Base-by-base conservation (phyloP, 495 filamentous ascomycete genomes). In the Terfezia claveryi region DNA sequence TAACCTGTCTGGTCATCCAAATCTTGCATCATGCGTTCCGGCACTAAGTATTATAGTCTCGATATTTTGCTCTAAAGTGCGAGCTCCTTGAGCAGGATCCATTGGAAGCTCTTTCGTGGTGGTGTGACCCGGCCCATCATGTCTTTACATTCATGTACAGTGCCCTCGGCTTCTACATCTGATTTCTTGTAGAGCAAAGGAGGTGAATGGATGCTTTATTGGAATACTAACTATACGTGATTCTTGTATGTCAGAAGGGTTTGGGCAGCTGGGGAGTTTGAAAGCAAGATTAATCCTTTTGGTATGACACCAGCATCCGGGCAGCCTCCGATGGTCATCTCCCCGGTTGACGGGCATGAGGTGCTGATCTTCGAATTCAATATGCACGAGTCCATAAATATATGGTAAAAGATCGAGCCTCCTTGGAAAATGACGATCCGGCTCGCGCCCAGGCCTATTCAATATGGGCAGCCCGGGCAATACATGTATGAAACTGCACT, bases 241-340 rank as follows among this genome's bases (percentile, higher is more conserved):
- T 61, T 59, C 36, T 52, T 14, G 9, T 60, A 41, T 8, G 60
- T 57, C 11, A 66, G 38, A 10, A 66, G 52, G 9, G 64, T 38
- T 41, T 65, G 60, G 17, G 60, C 62, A 7, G 57, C 56, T 11
- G 59, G 60, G 23, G 62, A 66, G 36, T 56, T 60, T 37, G 59
- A 55, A 3, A 64, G 50, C 16, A 64, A 57, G 12, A 62, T 2
- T n/a, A 62, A 49, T 17, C 59, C 62, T 20, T 16, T 36, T 11
- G 60, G 60, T 12, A 66, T 20, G 23, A 20, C 23, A 17, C 50
- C 23, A 4, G 12, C 11, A 17, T 23, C 23, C 27, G 11, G 50
- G 6, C 50, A 12, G 23, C 16, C 27, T 20, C 23, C 27, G 16
- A 12, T 12, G n/a, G 50, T 6, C 50, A 17, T 51, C 12, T 27